Percentiles rank a stretch among this genome's conserved stretches.
phyloP scores from a whole-genome alignment of 2,329 filamentous ascomycete species.

The Podosphaera fusca region DNA sequence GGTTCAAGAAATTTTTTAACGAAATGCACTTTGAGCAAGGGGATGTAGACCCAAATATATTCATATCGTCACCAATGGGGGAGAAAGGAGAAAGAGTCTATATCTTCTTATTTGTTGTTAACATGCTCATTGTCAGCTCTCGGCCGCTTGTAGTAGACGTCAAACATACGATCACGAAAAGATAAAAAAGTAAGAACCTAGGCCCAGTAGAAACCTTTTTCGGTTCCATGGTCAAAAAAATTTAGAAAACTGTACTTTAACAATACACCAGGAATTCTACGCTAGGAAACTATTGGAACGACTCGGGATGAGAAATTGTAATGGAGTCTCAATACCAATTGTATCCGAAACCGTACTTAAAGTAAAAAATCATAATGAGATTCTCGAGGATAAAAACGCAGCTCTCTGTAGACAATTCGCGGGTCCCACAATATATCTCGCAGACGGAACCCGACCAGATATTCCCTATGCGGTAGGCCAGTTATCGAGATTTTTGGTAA shows the following conservation, averaged over 20 bases:
- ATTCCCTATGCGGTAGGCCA: not conserved
- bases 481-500: too few relatives aligned
- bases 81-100: not conserved
- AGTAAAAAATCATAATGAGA: not conserved
- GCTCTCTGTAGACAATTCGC: not conserved
- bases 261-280: not conserved
- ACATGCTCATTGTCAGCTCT: not conserved
- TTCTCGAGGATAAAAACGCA: not conserved
- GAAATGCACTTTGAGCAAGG: not conserved
- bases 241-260: not conserved
- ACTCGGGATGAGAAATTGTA: not conserved
- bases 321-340: too few relatives aligned
- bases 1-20: not conserved
- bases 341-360: not conserved
- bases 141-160: not conserved
- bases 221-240: not conserved
- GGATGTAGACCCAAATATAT: not conserved
- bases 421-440: not conserved
- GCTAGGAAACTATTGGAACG: not conserved
- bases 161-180: not conserved
- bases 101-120: not conserved
- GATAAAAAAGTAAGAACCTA: not conserved
- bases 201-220: not conserved
- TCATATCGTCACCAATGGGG: not conserved
- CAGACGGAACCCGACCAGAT: not conserved